These are phyloP conservation scores for Pseudogymnoascus sp. DNA, from an alignment of 2,329 filamentous ascomycete species.

Conservation along the genomic window DNA sequence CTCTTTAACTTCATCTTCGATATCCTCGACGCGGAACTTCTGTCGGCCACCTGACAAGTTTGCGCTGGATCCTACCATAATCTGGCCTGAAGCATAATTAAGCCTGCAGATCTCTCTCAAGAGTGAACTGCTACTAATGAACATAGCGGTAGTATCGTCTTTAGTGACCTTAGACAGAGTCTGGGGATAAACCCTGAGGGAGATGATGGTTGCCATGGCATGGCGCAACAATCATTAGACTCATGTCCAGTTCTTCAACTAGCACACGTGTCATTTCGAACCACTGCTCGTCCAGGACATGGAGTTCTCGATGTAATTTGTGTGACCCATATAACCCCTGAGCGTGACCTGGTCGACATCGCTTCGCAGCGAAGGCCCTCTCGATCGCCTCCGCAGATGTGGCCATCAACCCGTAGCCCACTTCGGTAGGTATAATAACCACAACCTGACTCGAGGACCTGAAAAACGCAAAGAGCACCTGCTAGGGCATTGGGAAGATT, in stretches of 20 bases:
- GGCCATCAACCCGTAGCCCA: neutral
- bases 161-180: neutral
- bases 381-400: neutral
- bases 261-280: neutral
- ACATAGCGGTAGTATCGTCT: neutral
- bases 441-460: neutral
- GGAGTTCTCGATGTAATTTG: neutral
- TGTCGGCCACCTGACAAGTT: neutral
- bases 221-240: neutral
- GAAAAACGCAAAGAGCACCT: neutral
- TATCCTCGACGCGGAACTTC: neutral
- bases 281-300: neutral
- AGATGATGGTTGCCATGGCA: neutral
- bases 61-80: neutral
- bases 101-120: neutral
- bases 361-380: neutral
- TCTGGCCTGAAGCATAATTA: neutral
- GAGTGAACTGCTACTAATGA: neutral
- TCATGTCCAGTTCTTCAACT: neutral
- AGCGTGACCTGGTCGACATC: neutral
- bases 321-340: neutral
- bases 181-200: neutral
- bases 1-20: neutral
- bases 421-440: neutral
- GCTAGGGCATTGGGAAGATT: neutral